Base-by-base conservation (phyloP, 2,329 filamentous ascomycete species). In the Emericellopsis cladophorae region DNA sequence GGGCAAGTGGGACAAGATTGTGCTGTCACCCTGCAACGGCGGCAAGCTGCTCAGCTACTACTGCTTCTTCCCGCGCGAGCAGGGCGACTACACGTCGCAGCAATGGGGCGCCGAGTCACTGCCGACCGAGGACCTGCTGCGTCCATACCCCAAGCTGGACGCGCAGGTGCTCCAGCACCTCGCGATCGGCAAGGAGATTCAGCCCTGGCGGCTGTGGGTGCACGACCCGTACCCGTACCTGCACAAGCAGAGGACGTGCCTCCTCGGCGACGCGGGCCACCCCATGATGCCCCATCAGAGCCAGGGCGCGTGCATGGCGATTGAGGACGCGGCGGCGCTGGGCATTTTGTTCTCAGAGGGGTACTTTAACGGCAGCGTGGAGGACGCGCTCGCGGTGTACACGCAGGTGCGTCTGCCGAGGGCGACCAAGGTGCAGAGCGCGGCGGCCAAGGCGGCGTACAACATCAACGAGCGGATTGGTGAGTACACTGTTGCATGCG, bases 241-340 rank as follows among this genome's bases (percentile, higher is more conserved):
- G 42, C 58, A 65, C 33, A 72, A 72, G 48, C 59, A 56, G 11
- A 63, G 56, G 22, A 68, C 70, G 1, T 78, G 73, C 40, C 57
- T 84, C 0, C 53, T 84, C 11, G 80, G 80, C 4, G 80, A 84
- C 51, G 79, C 80, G 8, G 78, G 67, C 2, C 78, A 82, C 49
- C 79, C 79, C 57, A 80, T 80, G 74, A 75, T 82, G 71, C 77
- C 79, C 1, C 70, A 84, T 50, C 79, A 83, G 52, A 78, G 73
- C 42, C 79, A 84, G 54, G 79, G 79, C 4, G 78, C 78, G 0
- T 80, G 76, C 48, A 79, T 79, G 75, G 76, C 78, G 0, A 79
- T 81, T 36, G 78, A 82, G 52, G 78, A 82, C 44, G 74, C 76
- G 0, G 78, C 73, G 0, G 74, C 74, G 0, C 54, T 83, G 1